These are phyloP conservation scores for Xylaria sp. DNA, from an alignment of 495 filamentous ascomycete genomes.

Conservation along the genomic window DNA sequence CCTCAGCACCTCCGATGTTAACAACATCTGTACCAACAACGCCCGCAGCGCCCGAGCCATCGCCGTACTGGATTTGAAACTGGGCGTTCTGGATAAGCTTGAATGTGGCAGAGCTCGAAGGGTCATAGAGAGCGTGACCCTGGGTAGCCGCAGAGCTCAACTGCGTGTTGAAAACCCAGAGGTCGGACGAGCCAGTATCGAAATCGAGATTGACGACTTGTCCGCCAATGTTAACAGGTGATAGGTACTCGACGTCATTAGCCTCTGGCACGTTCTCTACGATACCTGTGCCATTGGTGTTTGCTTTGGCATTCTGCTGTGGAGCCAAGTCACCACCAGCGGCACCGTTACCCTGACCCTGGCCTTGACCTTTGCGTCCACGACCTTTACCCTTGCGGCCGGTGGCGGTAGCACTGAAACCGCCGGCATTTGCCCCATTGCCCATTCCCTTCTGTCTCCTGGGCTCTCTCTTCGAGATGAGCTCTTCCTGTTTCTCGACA, in stretches of 20 bases:
- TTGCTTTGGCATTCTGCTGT: slow-evolving; percentile 26
- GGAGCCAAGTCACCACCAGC: slow-evolving; percentile 28
- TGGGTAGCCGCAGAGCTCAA: slow-evolving; percentile 52
- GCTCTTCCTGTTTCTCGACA: slow-evolving; percentile 41
- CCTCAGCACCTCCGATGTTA: slow-evolving; percentile 73
- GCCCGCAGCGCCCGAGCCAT: slow-evolving; percentile 70
- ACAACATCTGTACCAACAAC: slow-evolving; percentile 76
- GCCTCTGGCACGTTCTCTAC: slow-evolving; percentile 67
- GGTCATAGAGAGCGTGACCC: slow-evolving; percentile 69
- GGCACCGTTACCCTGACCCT: slow-evolving; percentile 27
- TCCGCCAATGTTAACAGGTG: slow-evolving; percentile 73
- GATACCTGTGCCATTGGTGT: slow-evolving; percentile 54
- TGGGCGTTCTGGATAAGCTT: slow-evolving; percentile 46
- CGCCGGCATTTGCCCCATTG: neutral
- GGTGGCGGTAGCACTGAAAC: neutral
- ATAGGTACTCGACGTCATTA: slow-evolving; percentile 73
- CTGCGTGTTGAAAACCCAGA: slow-evolving; percentile 81
- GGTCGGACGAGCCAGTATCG: slow-evolving; percentile 83
- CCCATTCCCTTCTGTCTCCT: slow-evolving; percentile 32
- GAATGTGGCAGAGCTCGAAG: slow-evolving; percentile 63
- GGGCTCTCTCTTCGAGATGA: slow-evolving; percentile 38
- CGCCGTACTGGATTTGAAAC: slow-evolving; percentile 79
- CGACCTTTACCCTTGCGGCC: slow-evolving; percentile 21
- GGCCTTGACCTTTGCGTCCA: slow-evolving; percentile 31
- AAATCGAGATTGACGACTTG: slow-evolving; percentile 79